Conservation (phyloP, 2,329 filamentous ascomycete species). For the Aspergillus sclerotialis region DNA sequence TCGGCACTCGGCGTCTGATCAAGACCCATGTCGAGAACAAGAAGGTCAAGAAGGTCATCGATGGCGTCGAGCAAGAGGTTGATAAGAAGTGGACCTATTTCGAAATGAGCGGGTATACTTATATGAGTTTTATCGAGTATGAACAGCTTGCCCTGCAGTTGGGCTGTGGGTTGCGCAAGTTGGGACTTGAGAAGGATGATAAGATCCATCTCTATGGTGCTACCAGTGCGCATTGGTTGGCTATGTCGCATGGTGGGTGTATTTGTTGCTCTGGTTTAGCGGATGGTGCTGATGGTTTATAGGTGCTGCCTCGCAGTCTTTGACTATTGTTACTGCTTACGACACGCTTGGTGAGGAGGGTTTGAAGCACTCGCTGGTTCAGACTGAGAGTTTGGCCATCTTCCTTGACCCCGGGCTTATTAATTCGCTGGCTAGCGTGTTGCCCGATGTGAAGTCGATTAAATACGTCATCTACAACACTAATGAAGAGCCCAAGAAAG, state of each 20-base stretch:
- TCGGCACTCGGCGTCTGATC: constrained; percentile 67
- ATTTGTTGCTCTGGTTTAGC: neutral
- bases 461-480: constrained; percentile 55
- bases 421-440: constrained; percentile 50
- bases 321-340: constrained; percentile 90
- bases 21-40: constrained; percentile 76
- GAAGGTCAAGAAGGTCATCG: constrained; percentile 81
- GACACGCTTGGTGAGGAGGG: constrained; percentile 83
- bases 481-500: constrained; percentile 45
- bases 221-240: constrained; percentile 81
- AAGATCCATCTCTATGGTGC: constrained; percentile 75
- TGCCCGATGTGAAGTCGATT: constrained; percentile 50
- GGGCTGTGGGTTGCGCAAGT: constrained; percentile 65
- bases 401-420: constrained; percentile 78
- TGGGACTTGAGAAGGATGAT: constrained; percentile 62
- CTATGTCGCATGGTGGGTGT: constrained; percentile 61
- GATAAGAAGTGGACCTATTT: constrained; percentile 91
- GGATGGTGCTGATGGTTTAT: constrained; percentile 3
- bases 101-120: constrained; percentile 71
- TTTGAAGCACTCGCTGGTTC: constrained; percentile 75
- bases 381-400: constrained; percentile 75
- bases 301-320: constrained; percentile 70
- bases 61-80: constrained; percentile 70
- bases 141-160: constrained; percentile 61
- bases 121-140: constrained; percentile 73